Evolutionary conservation across 345 rosid genomes (phyloP).

Genomic region (Populus ilicifolia): DNA sequence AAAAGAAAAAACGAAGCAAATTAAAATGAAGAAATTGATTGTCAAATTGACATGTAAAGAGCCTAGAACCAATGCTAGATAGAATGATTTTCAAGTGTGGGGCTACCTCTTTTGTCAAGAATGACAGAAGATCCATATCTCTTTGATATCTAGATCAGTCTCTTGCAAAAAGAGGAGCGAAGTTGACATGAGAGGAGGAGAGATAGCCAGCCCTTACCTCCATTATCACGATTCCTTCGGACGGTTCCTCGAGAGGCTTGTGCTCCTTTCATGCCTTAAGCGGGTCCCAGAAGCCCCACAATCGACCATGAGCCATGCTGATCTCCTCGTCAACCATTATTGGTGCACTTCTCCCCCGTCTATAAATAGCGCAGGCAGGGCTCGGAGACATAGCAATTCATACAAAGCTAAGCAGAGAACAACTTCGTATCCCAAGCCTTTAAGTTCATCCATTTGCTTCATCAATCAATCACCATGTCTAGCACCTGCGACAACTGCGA

Average conservation of each 20-base stretch:
- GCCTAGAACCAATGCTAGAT: neutral
- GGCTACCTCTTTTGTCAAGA: neutral
- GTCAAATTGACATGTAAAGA: neutral
- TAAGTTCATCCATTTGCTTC: neutral
- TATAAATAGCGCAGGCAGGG: constrained; percentile 41
- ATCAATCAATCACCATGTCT: constrained; percentile 50
- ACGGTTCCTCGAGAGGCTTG: constrained; percentile 34
- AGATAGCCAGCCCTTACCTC: constrained; percentile 27
- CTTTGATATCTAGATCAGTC: neutral
- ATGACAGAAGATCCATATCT: neutral
- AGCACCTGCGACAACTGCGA: constrained; percentile 66
- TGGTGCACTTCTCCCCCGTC: constrained; percentile 8
- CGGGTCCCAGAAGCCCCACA: neutral
- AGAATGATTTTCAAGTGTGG: neutral
- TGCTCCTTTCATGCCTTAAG: constrained; percentile 37
- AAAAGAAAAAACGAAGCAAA: no score
- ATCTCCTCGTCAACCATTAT: neutral
- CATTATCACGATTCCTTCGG: constrained; percentile 45
- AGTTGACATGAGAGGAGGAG: constrained; percentile 63
- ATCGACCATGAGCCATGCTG: neutral
- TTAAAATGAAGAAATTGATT: no score
- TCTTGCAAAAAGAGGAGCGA: constrained; percentile 17
- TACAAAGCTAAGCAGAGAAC: constrained; percentile 15
- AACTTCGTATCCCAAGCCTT: neutral
- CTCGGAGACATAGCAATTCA: constrained; percentile 7